Evolutionary conservation across 371 early-diverging fungal species (phyloP).

Genomic region (Actinomucor elegans): DNA sequence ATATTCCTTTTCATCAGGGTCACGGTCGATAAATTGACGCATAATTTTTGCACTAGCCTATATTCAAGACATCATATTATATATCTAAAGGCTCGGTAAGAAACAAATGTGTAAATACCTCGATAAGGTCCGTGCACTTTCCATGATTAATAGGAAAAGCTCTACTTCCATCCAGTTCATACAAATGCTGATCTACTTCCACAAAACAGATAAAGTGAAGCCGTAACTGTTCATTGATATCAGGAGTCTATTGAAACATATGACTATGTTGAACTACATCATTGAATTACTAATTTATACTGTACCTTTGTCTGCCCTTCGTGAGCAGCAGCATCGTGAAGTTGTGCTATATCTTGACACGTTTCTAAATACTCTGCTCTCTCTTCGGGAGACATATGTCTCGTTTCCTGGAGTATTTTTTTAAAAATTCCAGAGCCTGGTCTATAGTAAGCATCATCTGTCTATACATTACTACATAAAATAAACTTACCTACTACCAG

Average conservation of each 20-base stretch:
- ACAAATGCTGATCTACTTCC: constrained; percentile 70
- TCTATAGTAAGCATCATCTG: no score
- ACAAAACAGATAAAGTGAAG: constrained; percentile 88
- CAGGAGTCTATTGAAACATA: constrained; percentile 53
- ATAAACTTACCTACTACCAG: constrained; percentile 34
- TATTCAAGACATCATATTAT: neutral
- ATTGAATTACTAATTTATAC: neutral
- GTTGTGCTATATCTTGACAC: constrained; percentile 53
- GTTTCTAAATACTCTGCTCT: constrained; percentile 70
- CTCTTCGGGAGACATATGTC: constrained; percentile 62
- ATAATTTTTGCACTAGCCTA: constrained; percentile 68
- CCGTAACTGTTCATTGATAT: constrained; percentile 68
- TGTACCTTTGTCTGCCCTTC: constrained; percentile 73
- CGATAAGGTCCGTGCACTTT: constrained; percentile 54
- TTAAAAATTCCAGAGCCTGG: constrained; percentile 61
- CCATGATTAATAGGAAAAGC: constrained; percentile 86
- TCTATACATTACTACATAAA: neutral
- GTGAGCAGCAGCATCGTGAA: constrained; percentile 59
- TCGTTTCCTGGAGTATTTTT: constrained; percentile 58
- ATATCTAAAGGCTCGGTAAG: no score
- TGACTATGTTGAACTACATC: neutral
- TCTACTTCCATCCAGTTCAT: constrained; percentile 87
- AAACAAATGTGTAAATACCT: constrained; percentile 30
- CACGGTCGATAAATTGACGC: constrained; percentile 67
- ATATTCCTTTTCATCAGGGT: constrained; percentile 68